Base-by-base conservation (phyloP, 1,139 yeast species). In the Tardiomyces blankii region DNA sequence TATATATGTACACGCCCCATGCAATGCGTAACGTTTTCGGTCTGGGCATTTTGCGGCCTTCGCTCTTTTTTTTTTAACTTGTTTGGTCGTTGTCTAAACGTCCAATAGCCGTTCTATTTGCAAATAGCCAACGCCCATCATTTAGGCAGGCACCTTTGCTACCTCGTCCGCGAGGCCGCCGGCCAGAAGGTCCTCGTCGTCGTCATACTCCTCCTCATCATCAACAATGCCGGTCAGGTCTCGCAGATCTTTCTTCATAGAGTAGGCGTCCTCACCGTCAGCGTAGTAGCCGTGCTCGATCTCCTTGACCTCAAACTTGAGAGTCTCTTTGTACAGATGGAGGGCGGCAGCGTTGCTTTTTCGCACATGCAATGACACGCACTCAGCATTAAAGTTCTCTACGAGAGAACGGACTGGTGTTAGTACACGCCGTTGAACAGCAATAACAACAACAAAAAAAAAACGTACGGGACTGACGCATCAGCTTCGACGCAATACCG, bases 181-280 rank as follows among this genome's bases (percentile, higher is more conserved):
- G 5, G 54, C 54, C 25, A 56, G 45, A 43, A 60, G 48, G 44
- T 60, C 63, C 40, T 59, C 63, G 28, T 58, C 63, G n/a, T 25
- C 14, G 40, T 38, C 40, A 35, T 19, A 18, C 13, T 19, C 27
- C 11, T n/a, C 30, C 19, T 2, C 12, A 19, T 30, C 19, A 40
- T 42, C 45, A 30, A 21, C 40, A 16, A 16, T 25, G 39, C 32
- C 25, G 19, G 18, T 23, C 2, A 7, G n/a, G 19, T 41, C 44
- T 14, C 4, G 67, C 54, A 85, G 69, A 1, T 69, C 71, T 58
- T 82, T 82, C 60, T 78, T 80, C 98, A 91, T 91, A 40, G 94
- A 84, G 64, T 88, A 91, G n/a, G 98, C 98, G 67, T 93, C 97
- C 64, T 93, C 99, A 25, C 95, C 96, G 64, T 91, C 97, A 49